phyloP scores from a whole-genome alignment of 23 red algal genomes.

The Agarophyton chilense region DNA sequence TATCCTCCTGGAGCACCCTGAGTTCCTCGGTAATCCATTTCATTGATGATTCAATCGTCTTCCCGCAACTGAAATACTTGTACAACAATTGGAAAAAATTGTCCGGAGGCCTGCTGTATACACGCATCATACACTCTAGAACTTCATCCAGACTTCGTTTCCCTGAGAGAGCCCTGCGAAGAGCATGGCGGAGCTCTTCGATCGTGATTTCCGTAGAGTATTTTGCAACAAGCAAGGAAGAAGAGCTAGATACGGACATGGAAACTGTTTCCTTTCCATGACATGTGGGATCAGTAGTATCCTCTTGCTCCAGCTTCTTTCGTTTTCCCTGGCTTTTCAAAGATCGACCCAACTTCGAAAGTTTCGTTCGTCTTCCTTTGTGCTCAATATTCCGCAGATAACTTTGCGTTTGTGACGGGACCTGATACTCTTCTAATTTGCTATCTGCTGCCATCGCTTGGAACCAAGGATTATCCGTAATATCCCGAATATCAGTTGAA shows the following conservation, averaged over 20 bases:
- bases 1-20: neutral
- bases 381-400: neutral
- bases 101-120: constrained; percentile 11
- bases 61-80: constrained; percentile 15
- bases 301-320: neutral
- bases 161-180: neutral
- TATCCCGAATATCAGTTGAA: neutral
- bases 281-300: neutral
- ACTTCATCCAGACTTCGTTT: constrained; percentile 16
- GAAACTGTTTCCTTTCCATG: neutral
- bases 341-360: constrained; percentile 1
- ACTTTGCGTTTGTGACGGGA: neutral
- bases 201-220: neutral
- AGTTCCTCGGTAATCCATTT: constrained; percentile 19
- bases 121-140: constrained; percentile 12
- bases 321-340: constrained; percentile 4
- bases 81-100: neutral
- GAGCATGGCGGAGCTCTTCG: neutral
- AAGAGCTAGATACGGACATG: neutral
- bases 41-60: constrained; percentile 1
- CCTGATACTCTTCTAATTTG: neutral
- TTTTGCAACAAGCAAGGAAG: neutral
- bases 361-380: constrained; percentile 11
- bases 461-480: constrained; percentile 8
- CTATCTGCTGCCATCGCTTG: neutral